Evolutionary conservation across 331 rosid species (phyloP).

Genomic region (Pyracantha coccinea): DNA sequence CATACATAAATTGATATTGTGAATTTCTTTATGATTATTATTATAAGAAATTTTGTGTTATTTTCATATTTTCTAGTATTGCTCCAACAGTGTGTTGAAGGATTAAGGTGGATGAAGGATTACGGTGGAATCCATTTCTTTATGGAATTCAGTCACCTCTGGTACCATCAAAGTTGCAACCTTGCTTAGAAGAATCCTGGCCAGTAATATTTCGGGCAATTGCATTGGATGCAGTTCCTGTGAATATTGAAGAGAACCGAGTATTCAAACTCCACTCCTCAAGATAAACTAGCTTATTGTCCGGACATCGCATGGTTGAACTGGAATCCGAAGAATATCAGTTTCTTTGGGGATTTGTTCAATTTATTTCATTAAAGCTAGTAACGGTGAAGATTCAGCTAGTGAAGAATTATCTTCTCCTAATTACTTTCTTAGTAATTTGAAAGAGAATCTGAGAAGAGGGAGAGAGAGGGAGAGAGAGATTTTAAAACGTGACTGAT

Average conservation of each 20-base stretch:
- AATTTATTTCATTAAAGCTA: slow-evolving; percentile 34
- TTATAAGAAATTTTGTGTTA: too few species aligned
- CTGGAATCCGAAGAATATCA: slow-evolving; percentile 57
- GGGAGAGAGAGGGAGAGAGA: too few species aligned
- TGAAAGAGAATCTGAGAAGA: too few species aligned
- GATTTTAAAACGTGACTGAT: too few species aligned
- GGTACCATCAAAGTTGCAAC: slow-evolving; percentile 61
- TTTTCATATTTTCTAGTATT: too few species aligned
- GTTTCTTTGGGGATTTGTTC: slow-evolving; percentile 91
- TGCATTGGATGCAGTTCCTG: slow-evolving; percentile 88
- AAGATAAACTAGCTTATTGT: slow-evolving; percentile 25
- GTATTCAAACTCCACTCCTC: slow-evolving; percentile 18
- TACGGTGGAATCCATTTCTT: slow-evolving; percentile 84
- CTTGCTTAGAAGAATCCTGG: slow-evolving; percentile 97
- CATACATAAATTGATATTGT: too few species aligned
- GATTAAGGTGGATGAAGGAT: too few species aligned
- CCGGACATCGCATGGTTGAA: slow-evolving; percentile 84
- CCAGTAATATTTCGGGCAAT: slow-evolving; percentile 94
- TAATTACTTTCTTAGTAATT: too few species aligned
- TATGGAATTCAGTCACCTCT: slow-evolving; percentile 84
- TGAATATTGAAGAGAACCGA: slow-evolving; percentile 40
- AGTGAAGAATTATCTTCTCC: slow-evolving; percentile 30
- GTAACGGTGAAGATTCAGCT: slow-evolving; percentile 32
- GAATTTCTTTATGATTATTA: too few species aligned
- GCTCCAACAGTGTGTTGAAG: too few species aligned